A percentile compares a stretch with the other conserved stretches of the same genome.
Evolutionary conservation across 1,284 basidiomycete genomes (phyloP).

Genomic region (Hymenochaete sp.): DNA sequence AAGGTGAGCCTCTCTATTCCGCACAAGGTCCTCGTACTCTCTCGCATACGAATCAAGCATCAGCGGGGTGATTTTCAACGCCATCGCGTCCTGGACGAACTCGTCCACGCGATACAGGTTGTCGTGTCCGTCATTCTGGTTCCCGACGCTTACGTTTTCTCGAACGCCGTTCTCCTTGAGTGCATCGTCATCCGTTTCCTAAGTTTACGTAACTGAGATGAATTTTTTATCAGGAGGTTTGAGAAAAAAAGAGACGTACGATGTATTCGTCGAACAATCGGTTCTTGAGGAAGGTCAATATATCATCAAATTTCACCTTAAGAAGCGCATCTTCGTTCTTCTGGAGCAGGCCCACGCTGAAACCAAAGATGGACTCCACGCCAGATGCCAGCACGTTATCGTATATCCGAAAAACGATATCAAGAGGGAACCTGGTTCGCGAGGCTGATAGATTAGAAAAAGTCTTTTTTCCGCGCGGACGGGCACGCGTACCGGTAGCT

Average conservation of each 20-base stretch:
- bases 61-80: conserved; percentile 80
- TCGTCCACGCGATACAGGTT: conserved; percentile 60
- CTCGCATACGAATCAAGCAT: conserved; percentile 84
- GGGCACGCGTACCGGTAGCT: conserved; percentile 67
- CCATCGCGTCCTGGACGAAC: conserved; percentile 80
- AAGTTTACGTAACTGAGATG: conserved; percentile 18
- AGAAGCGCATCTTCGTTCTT: conserved; percentile 81
- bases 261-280: conserved; percentile 79
- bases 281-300: conserved; percentile 73
- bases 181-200: conserved; percentile 20
- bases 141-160: conserved; percentile 6
- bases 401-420: conserved; percentile 91
- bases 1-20: conserved; percentile 67
- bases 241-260: conserved; percentile 28
- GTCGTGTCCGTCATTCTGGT: conserved; percentile 11
- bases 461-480: conserved; percentile 1
- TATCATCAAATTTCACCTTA: conserved; percentile 80
- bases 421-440: conserved; percentile 78
- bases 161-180: too few relatives aligned
- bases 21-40: conserved; percentile 73
- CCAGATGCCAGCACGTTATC: conserved; percentile 94
- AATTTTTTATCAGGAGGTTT: background rate
- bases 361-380: conserved; percentile 94
- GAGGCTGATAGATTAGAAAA: background rate
- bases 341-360: conserved; percentile 80